Conservation (phyloP, 768 basidiomycete genomes). For the Lentinula detonsa region DNA sequence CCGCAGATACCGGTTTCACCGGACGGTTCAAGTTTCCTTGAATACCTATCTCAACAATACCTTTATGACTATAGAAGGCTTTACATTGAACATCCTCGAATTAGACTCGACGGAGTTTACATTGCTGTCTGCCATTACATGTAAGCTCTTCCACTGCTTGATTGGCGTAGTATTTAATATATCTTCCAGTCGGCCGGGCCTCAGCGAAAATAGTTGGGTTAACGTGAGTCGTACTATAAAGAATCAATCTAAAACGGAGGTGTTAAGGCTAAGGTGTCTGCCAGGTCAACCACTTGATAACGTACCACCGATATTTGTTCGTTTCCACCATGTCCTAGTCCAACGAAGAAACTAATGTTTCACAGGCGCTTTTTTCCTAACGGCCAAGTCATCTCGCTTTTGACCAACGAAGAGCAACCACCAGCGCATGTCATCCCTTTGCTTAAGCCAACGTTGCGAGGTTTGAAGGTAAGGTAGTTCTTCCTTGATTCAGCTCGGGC, state of each 20-base stretch:
- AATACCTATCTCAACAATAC: slow-evolving; percentile 2
- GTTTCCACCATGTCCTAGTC: slow-evolving; percentile 15
- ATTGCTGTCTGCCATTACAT: slow-evolving; percentile 89
- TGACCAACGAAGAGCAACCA: slow-evolving; percentile 71
- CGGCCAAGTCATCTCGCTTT: slow-evolving; percentile 79
- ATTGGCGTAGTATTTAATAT: slow-evolving; percentile 7
- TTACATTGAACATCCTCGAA: slow-evolving; percentile 78
- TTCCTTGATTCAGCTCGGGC: background rate
- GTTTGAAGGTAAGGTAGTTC: slow-evolving; percentile 51
- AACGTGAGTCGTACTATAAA: slow-evolving; percentile 45
- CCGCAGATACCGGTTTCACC: slow-evolving; percentile 64
- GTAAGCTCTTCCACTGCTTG: slow-evolving; percentile 32
- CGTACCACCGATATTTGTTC: slow-evolving; percentile 88
- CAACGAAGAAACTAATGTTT: background rate
- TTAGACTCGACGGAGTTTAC: slow-evolving; percentile 85
- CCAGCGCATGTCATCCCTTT: slow-evolving; percentile 71
- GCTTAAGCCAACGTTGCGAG: slow-evolving; percentile 65
- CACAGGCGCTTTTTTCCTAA: slow-evolving; percentile 80
- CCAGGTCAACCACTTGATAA: slow-evolving; percentile 80
- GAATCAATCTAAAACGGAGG: slow-evolving; percentile 3
- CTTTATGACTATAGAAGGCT: slow-evolving; percentile 61
- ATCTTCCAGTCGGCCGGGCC: slow-evolving; percentile 54
- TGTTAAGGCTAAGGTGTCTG: slow-evolving; percentile 6
- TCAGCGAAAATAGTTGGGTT: slow-evolving; percentile 84
- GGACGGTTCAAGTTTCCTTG: slow-evolving; percentile 10